Base-by-base conservation (phyloP, 768 basidiomycete genomes). In the Amanita thiersii region DNA sequence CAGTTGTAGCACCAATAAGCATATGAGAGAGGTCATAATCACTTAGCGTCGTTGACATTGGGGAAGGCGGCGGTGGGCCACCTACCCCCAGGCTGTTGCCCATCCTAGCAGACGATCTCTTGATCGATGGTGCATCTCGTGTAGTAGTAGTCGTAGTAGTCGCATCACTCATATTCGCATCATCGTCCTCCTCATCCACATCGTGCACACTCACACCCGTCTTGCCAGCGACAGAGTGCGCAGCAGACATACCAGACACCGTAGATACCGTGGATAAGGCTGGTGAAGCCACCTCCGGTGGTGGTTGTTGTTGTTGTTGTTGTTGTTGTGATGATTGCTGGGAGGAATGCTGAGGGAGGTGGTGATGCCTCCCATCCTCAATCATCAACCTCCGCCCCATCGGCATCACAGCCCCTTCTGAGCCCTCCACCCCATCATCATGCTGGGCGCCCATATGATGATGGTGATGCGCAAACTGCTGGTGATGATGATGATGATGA, bases 301-400 rank as follows among this genome's bases (percentile, higher is more conserved):
- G 39, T 5, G 23, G 25, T 15, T 36, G 46, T 9, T 30, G 31
- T 34, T 51, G 43, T 6, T 42, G 26, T 23, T 29, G 33, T 20
- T 12, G 17, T 33, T 11, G 28, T 43, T 25, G 41, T 33, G 5
- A 32, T 15, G n/a, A n/a, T n/a, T n/a, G n/a, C n/a, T n/a, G n/a
- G n/a, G n/a, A n/a, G n/a, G n/a, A n/a, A n/a, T n/a, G 31, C 23
- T n/a, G 42, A 28, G 14, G 46, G 14, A 14, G 44, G 23, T 24
- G 39, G 28, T 4, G 47, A 23, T 23, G 39, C 4, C 24, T 37
- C 5, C 66, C 62, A 47, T 62, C 77, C 33, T 77, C 81, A 40
- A 90, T 89, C 76, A 89, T 70, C 25, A 90, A 58, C 29, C 85
- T 62, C n/a, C n/a, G n/a, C n/a, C n/a, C n/a, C n/a, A n/a, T n/a